Conservation (phyloP, 148 eudicot species). For the Camellia sinensis region DNA sequence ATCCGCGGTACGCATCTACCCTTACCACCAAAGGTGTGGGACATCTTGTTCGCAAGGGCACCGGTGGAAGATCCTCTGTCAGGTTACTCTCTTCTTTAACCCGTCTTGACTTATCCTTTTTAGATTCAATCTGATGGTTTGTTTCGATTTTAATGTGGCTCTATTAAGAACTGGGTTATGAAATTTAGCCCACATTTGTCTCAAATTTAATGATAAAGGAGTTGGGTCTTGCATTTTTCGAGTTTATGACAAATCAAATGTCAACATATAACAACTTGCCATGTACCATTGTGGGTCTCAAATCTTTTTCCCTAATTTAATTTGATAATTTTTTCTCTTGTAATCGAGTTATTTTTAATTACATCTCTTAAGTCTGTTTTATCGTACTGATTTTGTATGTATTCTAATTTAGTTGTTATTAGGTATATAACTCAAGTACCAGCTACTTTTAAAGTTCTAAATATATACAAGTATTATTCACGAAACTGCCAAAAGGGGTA, state of each 20-base stretch:
- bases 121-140: neutral
- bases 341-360: neutral
- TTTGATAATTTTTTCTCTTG: neutral
- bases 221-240: too few relatives aligned
- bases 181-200: too few relatives aligned
- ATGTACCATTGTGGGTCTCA: neutral
- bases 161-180: neutral
- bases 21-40: conserved; percentile 67
- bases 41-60: conserved; percentile 87
- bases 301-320: neutral
- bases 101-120: neutral
- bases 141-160: neutral
- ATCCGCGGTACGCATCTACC: conserved; percentile 59
- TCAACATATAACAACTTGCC: too few relatives aligned
- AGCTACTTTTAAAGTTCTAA: too few relatives aligned
- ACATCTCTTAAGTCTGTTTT: neutral
- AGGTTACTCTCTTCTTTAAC: conserved; percentile 43
- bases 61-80: conserved; percentile 97
- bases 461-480: too few relatives aligned
- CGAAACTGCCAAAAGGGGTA: too few relatives aligned
- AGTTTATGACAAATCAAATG: too few relatives aligned
- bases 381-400: neutral
- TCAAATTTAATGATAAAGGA: too few relatives aligned
- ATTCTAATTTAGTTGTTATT: neutral
- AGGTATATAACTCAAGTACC: too few relatives aligned